Conservation (phyloP, 2,329 filamentous ascomycete genomes). For the Scedosporium dehoogii region DNA sequence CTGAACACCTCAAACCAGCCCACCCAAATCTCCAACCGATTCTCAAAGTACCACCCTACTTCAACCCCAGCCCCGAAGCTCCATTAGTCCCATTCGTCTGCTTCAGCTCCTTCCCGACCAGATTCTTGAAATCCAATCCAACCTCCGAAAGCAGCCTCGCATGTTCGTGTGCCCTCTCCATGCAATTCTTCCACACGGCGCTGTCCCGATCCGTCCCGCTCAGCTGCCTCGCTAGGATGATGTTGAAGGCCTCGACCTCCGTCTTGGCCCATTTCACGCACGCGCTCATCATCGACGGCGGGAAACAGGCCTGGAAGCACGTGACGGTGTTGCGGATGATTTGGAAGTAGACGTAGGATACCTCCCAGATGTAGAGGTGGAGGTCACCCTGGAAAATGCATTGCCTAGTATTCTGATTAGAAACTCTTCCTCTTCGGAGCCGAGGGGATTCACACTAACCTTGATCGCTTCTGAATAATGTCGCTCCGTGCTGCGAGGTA, state of each 20-base stretch:
- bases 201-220: conserved; percentile 74
- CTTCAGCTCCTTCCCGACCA: conserved; percentile 56
- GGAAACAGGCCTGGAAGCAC: conserved; percentile 82
- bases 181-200: conserved; percentile 70
- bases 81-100: conserved; percentile 8
- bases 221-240: conserved; percentile 69
- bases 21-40: not conserved
- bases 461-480: conserved; percentile 70
- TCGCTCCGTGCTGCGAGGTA: conserved; percentile 73
- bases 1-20: not conserved
- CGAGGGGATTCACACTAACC: conserved; percentile 40
- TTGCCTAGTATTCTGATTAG: conserved; percentile 44
- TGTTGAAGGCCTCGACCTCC: conserved; percentile 84
- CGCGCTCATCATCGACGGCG: conserved; percentile 77
- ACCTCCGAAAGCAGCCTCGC: conserved; percentile 73
- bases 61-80: conserved; percentile 18
- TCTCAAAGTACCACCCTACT: not conserved
- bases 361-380: conserved; percentile 85
- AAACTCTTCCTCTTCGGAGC: not conserved
- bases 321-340: conserved; percentile 87
- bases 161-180: conserved; percentile 72
- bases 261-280: conserved; percentile 99
- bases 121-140: conserved; percentile 76
- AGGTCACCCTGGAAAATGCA: conserved; percentile 93
- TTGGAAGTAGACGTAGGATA: conserved; percentile 92